Conservation (phyloP, 83 land plant genomes). For the Diphasiastrum complanatum region DNA sequence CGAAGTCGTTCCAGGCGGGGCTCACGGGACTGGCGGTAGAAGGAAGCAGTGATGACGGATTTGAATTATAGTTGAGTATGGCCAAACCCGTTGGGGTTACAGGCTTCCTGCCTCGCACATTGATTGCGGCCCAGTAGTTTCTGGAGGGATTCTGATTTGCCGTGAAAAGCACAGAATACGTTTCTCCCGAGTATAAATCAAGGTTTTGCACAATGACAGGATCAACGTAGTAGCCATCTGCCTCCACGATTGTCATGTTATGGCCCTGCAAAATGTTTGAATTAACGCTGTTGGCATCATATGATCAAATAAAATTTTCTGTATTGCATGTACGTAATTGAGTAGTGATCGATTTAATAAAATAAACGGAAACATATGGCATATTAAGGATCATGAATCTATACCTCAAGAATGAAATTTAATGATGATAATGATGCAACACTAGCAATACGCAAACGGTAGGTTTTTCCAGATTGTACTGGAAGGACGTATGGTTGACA, state of each 20-base stretch:
- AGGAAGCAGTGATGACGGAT: conserved; percentile 35
- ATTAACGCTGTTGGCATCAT: not conserved
- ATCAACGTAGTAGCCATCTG: conserved; percentile 64
- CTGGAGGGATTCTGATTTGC: conserved; percentile 54
- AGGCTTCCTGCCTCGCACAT: conserved; percentile 42
- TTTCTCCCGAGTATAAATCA: conserved; percentile 64
- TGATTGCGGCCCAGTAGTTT: conserved; percentile 51
- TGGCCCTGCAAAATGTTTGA: conserved; percentile 40
- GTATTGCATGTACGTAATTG: not conserved
- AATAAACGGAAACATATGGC: not conserved
- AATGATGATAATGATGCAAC: conserved; percentile 72
- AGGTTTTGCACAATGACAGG: conserved; percentile 49
- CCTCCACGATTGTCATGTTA: conserved; percentile 64
- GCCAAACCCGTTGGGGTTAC: conserved; percentile 51
- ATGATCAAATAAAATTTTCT: not conserved
- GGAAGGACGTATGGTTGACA: conserved; percentile 53
- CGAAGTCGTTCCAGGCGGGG: conserved; percentile 58
- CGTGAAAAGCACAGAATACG: conserved; percentile 62
- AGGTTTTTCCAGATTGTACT: conserved; percentile 66
- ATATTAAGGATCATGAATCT: not conserved
- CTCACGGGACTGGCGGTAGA: conserved; percentile 36
- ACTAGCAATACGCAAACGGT: conserved; percentile 69
- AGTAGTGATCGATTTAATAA: conserved; percentile 52
- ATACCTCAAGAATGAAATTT: conserved; percentile 39
- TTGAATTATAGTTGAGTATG: conserved; percentile 52